These are phyloP conservation scores for Cicer bijugum DNA, from an alignment of 306 rosid genomes.

Conservation along the genomic window DNA sequence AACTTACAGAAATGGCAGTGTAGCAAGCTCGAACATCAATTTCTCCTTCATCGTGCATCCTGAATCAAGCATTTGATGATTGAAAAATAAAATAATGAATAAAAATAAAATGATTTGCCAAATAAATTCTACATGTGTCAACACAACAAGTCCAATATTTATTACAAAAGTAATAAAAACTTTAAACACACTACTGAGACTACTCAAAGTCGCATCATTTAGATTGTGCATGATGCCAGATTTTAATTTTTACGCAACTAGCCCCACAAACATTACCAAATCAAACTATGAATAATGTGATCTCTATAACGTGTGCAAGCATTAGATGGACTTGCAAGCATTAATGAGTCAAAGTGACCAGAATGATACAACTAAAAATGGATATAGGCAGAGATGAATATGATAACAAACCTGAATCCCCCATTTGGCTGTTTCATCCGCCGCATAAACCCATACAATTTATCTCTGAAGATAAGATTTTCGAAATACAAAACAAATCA, in stretches of 20 bases:
- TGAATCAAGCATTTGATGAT: conserved; percentile 41
- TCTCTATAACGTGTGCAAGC: background rate
- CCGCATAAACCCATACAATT: conserved; percentile 63
- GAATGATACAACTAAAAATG: conserved; percentile 8
- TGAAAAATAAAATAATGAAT: conserved; percentile 16
- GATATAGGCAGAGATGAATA: conserved; percentile 22
- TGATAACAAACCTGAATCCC: conserved; percentile 74
- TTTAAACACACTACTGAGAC: conserved; percentile 11
- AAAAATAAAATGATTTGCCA: conserved; percentile 22
- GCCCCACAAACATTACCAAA: conserved; percentile 34
- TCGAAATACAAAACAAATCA: conserved; percentile 38
- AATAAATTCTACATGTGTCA: conserved; percentile 29
- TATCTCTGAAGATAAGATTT: conserved; percentile 58
- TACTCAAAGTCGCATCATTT: conserved; percentile 26
- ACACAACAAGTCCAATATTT: background rate
- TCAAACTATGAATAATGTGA: conserved; percentile 20
- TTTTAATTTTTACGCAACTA: conserved; percentile 28
- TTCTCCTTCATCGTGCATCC: conserved; percentile 96
- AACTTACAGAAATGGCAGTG: conserved; percentile 94
- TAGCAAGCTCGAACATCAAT: conserved; percentile 92
- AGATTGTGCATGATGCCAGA: conserved; percentile 1
- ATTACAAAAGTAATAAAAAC: conserved; percentile 24
- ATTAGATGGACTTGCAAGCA: background rate
- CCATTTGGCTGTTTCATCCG: conserved; percentile 85
- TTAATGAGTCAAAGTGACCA: background rate